phyloP scores from a whole-genome alignment of 2,329 filamentous ascomycete species.

The Zasmidium angulare region DNA sequence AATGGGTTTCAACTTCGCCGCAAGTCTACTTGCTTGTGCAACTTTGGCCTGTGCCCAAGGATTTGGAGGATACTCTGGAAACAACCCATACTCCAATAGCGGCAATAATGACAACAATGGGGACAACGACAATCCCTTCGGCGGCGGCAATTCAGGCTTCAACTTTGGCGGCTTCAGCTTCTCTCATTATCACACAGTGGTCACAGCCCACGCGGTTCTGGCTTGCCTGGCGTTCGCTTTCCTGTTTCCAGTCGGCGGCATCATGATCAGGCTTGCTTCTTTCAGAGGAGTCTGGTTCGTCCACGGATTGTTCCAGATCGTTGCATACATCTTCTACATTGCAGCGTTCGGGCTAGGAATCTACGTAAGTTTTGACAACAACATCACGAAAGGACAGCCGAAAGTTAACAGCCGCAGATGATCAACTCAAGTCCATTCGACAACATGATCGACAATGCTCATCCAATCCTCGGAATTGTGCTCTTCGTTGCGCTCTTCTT shows the following conservation, averaged over 20 bases:
- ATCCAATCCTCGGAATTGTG: slow-evolving; percentile 56
- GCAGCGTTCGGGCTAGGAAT: slow-evolving; percentile 55
- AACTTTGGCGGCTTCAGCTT: slow-evolving; percentile 9
- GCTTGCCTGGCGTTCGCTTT: slow-evolving; percentile 48
- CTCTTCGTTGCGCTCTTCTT: slow-evolving; percentile 55
- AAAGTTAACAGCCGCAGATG: slow-evolving; percentile 1
- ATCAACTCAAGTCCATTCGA: slow-evolving; percentile 3
- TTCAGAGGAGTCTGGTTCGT: slow-evolving; percentile 47
- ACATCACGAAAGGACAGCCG: neutral
- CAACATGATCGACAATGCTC: slow-evolving; percentile 38
- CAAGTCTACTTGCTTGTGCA: slow-evolving; percentile 5
- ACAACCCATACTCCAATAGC: slow-evolving; percentile 14
- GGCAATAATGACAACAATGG: slow-evolving; percentile 10
- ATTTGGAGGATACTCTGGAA: slow-evolving; percentile 12
- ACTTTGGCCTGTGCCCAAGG: slow-evolving; percentile 12
- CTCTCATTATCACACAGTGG: slow-evolving; percentile 31
- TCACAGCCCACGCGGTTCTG: slow-evolving; percentile 48
- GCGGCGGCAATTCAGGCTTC: slow-evolving; percentile 13
- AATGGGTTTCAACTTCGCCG: neutral
- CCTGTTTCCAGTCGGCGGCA: slow-evolving; percentile 48
- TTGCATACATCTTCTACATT: slow-evolving; percentile 51
- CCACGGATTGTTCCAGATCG: slow-evolving; percentile 50
- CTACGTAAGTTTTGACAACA: slow-evolving; percentile 26
- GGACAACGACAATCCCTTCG: slow-evolving; percentile 5
- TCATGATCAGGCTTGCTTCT: slow-evolving; percentile 46